These are phyloP conservation scores for Leptomonas pyrrhocoris DNA, from an alignment of 208 protist genomes.

Conservation along the genomic window DNA sequence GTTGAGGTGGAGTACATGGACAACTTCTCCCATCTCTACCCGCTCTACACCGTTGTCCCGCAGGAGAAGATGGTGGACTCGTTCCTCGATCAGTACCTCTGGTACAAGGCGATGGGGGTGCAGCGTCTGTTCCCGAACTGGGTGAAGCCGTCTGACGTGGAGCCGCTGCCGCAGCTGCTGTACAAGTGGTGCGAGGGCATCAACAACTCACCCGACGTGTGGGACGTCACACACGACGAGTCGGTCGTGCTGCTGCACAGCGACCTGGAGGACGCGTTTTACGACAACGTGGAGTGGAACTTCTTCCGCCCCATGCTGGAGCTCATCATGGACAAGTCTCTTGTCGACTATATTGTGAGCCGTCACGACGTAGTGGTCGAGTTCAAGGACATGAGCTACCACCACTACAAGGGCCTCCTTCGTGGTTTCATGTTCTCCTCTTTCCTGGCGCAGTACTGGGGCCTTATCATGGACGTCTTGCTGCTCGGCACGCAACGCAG, in stretches of 20 bases:
- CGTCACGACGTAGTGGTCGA: slow-evolving; percentile 99
- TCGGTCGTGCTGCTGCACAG: slow-evolving; percentile 98
- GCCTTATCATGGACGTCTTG: slow-evolving; percentile 99
- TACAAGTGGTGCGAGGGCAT: slow-evolving; percentile 99
- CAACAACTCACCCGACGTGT: slow-evolving; percentile 99
- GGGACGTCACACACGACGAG: slow-evolving; percentile 98
- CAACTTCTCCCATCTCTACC: slow-evolving; percentile 99
- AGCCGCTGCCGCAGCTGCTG: slow-evolving; percentile 98
- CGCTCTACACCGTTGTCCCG: slow-evolving; percentile 99
- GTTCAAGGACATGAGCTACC: slow-evolving; percentile 99
- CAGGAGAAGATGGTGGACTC: slow-evolving; percentile 99
- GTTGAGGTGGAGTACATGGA: slow-evolving; percentile 99
- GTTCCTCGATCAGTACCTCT: slow-evolving; percentile 99
- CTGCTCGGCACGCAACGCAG: slow-evolving; percentile 98
- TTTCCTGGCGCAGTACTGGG: slow-evolving; percentile 99
- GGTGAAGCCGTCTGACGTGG: slow-evolving; percentile 99
- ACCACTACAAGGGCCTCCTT: slow-evolving; percentile 99
- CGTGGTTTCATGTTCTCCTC: slow-evolving; percentile 99
- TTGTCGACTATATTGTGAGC: slow-evolving; percentile 99
- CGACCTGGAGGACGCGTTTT: slow-evolving; percentile 97
- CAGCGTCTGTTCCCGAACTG: slow-evolving; percentile 99
- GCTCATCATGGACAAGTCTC: slow-evolving; percentile 99
- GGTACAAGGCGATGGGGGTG: slow-evolving; percentile 99
- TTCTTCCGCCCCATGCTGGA: slow-evolving; percentile 99
- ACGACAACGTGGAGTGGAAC: slow-evolving; percentile 99